phyloP scores from a whole-genome alignment of 371 early-diverging fungal species.

The Chytridium lagenaria region DNA sequence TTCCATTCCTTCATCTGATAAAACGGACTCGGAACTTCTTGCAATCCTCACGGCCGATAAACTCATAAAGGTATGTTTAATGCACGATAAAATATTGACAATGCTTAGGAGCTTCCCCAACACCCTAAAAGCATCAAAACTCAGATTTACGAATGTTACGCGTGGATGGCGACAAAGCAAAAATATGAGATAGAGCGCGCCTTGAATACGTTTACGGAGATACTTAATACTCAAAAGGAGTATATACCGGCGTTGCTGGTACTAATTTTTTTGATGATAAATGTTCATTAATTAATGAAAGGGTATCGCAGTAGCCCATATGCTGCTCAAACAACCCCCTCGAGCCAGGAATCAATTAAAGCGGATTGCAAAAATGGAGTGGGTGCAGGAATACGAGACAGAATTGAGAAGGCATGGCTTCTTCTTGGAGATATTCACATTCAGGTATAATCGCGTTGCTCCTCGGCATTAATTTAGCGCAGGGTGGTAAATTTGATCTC shows the following conservation, averaged over 20 bases:
- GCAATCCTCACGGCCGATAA: constrained; percentile 56
- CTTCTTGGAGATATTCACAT: constrained; percentile 58
- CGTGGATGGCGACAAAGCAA: constrained; percentile 55
- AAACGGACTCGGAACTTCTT: constrained; percentile 43
- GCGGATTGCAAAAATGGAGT: constrained; percentile 55
- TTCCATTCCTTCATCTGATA: constrained; percentile 22
- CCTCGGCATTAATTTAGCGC: too few relatives aligned
- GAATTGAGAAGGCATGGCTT: constrained; percentile 55
- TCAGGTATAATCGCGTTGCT: constrained; percentile 46
- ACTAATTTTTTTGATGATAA: constrained; percentile 9
- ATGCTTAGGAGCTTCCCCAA: constrained; percentile 48
- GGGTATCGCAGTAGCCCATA: constrained; percentile 51
- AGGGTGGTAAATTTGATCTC: constrained; percentile 57
- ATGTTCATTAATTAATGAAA: constrained; percentile 9
- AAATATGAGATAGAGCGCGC: constrained; percentile 55
- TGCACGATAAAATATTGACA: background rate
- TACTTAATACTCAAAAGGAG: constrained; percentile 50
- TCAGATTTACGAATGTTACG: constrained; percentile 53
- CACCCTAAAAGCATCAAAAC: constrained; percentile 47
- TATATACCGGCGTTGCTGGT: constrained; percentile 57
- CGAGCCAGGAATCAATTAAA: constrained; percentile 58
- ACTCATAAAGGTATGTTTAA: constrained; percentile 44
- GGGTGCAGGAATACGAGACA: constrained; percentile 44
- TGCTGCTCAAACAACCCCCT: constrained; percentile 59
- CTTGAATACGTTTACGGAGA: constrained; percentile 45